phyloP scores from a whole-genome alignment of 352 stramenopile genomes.

The Phytophthora niederhauseri region DNA sequence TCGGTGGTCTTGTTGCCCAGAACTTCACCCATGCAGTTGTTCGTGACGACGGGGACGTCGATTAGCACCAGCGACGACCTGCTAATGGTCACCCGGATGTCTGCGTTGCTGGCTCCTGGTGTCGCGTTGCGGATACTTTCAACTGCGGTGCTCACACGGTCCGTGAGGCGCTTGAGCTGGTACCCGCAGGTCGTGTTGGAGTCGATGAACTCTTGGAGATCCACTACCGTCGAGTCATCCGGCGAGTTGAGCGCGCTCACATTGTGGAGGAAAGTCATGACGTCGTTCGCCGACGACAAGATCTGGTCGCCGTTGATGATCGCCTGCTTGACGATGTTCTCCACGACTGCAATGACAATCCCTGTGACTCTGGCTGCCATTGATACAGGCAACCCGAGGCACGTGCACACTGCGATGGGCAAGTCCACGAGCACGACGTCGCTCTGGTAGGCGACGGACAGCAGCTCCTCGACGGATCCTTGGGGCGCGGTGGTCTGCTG shows the following conservation, averaged over 20 bases:
- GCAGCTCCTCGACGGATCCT: slow-evolving; percentile 46
- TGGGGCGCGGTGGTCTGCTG: slow-evolving; percentile 37
- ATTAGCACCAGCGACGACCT: slow-evolving; percentile 20
- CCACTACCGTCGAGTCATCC: slow-evolving; percentile 22
- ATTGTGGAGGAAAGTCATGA: slow-evolving; percentile 28
- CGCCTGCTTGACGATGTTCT: slow-evolving; percentile 29
- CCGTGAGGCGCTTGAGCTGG: slow-evolving; percentile 22
- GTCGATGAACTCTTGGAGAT: slow-evolving; percentile 30
- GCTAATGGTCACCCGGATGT: slow-evolving; percentile 29
- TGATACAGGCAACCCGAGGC: slow-evolving; percentile 39
- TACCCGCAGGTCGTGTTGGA: slow-evolving; percentile 27
- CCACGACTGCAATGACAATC: slow-evolving; percentile 26
- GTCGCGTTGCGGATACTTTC: slow-evolving; percentile 30
- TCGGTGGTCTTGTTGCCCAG: slow-evolving; percentile 27
- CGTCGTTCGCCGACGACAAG: slow-evolving; percentile 19
- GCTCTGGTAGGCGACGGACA: slow-evolving; percentile 47
- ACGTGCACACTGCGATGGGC: slow-evolving; percentile 47
- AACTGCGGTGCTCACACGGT: slow-evolving; percentile 14
- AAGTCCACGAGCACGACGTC: slow-evolving; percentile 55
- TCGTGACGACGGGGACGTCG: slow-evolving; percentile 27
- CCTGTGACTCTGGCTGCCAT: slow-evolving; percentile 21
- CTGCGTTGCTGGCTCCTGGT: slow-evolving; percentile 15
- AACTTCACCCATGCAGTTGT: slow-evolving; percentile 36
- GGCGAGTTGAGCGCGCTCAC: slow-evolving; percentile 23
- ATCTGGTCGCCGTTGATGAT: slow-evolving; percentile 27